Evolutionary conservation across 2,329 filamentous ascomycete species (phyloP), one percentile per base, ranked within the genome.

Genomic region (Niveomyces coronatus): DNA sequence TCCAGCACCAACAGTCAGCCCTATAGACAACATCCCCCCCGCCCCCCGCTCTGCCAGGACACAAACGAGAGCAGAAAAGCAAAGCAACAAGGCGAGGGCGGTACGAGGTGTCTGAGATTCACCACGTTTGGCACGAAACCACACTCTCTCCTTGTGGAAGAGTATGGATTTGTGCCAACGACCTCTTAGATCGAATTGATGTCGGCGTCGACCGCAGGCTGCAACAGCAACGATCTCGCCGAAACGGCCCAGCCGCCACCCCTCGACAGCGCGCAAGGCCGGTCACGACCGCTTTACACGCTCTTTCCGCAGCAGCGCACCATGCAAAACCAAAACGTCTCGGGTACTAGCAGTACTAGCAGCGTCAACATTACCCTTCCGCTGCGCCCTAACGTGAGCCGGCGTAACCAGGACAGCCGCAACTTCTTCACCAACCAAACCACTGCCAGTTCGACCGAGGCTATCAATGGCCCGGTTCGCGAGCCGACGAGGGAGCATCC

Each of bases 401-500:
- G 60, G 49, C 62, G 70, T 47, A 74, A 74, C 48, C 65, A 70
- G 53, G 67, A 71, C 39, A 74, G 70, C 50, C 63, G 69, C 46
- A 71, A 67, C 50, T 71, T 74, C 53, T 74, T 73, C 51, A 73
- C 68, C 38, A 67, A 58, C 45, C 70, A 72, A 49, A 70, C 71
- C 9, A 63, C 69, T 31, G 64, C 67, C 18, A 71, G 71, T 24
- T 72, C 71, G 15, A 71, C 74, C 1, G 75, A 79, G 53, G 74
- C 75, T 31, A 76, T 79, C 57, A 71, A 76, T 52, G 74, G 73
- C 4, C 74, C 74, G 11, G 64, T 76, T 19, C 65, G 74, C 43
- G 74, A 77, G 47, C 67, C 70, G 18, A 60, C 64, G 18, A 60
- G 67, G 49, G 72, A 76, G 48, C 62, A 68, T 40, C 58, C 66